Evolutionary conservation across 2,329 filamentous ascomycete species (phyloP), one percentile per base, ranked within the genome.

Genomic region (Sporothrix protearum): DNA sequence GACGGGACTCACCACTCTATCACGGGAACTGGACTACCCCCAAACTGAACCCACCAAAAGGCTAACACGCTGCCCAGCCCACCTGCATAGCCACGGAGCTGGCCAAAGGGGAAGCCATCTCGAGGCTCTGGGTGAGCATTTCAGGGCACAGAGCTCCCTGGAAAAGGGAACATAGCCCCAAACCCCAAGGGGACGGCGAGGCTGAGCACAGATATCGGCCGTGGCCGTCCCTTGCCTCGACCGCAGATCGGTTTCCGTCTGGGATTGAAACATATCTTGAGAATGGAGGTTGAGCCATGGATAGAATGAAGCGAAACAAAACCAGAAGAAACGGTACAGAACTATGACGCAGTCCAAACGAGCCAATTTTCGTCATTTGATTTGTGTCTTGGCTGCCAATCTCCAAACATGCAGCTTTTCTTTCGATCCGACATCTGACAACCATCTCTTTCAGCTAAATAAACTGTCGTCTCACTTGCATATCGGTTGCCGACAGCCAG

Each of bases 131-230:
- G 49, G 28, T 7, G 9, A 28, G 8, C 12, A n/a, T 25, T 63
- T 42, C 33, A 63, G 57, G 57, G 36, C 57, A 39, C 25, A 10
- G 14, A 39, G 36, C 19, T 33, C 57, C 19, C 57, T 63, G 10
- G 4, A 42, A 28, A 10, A 22, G n/a, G 6, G 25, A 30, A 19
- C 47, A 47, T 9, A 30, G 61, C 39, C 61, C 61, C 22, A 47
- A 6, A 19, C 6, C 39, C 6, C 42, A 45, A 64, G 42, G 39
- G 25, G 39, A 47, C 22, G 61, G 42, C 63, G 63, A 66, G 63
- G 63, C 61, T 66, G 63, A 66, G 63, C 63, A 66, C 42, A 49
- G 25, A 42, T 33, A 66, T 49, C 63, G 63, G 42, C 14, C 45
- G 63, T 45, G 63, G 19, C 47, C 22, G 36, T 25, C n/a, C 22